Conservation (phyloP, 306 rosid genomes). For the Astragalus membranaceus region DNA sequence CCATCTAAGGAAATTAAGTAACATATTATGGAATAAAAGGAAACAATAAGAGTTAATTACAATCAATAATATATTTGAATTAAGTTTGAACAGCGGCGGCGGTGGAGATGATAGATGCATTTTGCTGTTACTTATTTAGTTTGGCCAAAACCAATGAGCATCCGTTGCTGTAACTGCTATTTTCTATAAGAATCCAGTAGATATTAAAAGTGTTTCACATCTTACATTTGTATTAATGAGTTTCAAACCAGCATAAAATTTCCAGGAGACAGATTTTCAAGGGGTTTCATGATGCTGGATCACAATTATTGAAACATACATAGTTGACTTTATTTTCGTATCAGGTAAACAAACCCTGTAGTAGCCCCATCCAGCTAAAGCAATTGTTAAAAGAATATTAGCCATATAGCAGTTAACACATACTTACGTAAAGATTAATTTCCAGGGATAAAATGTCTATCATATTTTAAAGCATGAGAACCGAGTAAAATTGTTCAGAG, state of each 20-base stretch:
- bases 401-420: background rate
- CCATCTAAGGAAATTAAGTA: background rate
- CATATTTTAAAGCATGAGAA: constrained; percentile 6
- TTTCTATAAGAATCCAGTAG: too few species aligned
- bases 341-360: background rate
- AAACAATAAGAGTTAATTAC: background rate
- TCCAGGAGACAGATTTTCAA: background rate
- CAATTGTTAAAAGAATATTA: background rate
- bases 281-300: background rate
- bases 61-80: background rate
- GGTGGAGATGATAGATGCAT: background rate
- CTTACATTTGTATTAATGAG: background rate
- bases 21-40: background rate
- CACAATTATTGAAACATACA: background rate
- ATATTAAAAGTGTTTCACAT: background rate
- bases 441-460: background rate
- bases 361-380: background rate
- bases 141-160: background rate
- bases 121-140: background rate
- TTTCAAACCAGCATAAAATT: background rate
- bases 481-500: background rate
- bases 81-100: background rate
- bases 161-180: background rate
- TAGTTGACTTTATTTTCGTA: background rate
- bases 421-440: background rate